Percentiles rank a stretch among this genome's conserved stretches.
These are phyloP conservation scores for Centrapalus pauciflorus DNA, from an alignment of 129 eudicot genomes.

Conservation along the genomic window DNA sequence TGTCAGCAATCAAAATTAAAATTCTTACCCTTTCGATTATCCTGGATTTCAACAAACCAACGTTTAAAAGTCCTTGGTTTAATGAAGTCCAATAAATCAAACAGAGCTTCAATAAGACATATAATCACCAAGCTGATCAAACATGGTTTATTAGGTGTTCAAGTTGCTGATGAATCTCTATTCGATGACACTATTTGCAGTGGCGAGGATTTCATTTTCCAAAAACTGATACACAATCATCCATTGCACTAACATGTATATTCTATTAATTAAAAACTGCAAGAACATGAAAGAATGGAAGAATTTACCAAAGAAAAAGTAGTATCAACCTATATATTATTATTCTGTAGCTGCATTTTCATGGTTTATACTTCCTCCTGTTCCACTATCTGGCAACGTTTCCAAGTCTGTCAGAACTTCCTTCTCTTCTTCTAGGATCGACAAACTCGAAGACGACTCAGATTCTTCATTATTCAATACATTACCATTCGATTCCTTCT, in stretches of 20 bases:
- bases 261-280: constrained; percentile 10
- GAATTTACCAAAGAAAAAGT: background rate
- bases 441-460: background rate
- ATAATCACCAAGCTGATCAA: too few relatives aligned
- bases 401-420: constrained; percentile 43
- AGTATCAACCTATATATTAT: background rate
- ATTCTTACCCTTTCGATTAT: too few relatives aligned
- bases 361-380: constrained; percentile 20
- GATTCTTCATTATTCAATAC: background rate
- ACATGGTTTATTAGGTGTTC: too few relatives aligned
- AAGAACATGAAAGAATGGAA: background rate
- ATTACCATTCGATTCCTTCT: background rate
- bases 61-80: too few relatives aligned
- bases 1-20: too few relatives aligned
- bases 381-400: constrained; percentile 39
- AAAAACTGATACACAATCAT: too few relatives aligned
- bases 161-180: too few relatives aligned
- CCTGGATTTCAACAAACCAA: too few relatives aligned
- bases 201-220: too few relatives aligned
- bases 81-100: too few relatives aligned
- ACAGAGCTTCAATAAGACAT: too few relatives aligned
- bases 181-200: too few relatives aligned
- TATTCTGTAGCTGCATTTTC: constrained; percentile 46
- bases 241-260: background rate
- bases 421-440: constrained; percentile 37